Evolutionary conservation across 2,329 filamentous ascomycete genomes (phyloP).

Genomic region (Xylaria digitata): DNA sequence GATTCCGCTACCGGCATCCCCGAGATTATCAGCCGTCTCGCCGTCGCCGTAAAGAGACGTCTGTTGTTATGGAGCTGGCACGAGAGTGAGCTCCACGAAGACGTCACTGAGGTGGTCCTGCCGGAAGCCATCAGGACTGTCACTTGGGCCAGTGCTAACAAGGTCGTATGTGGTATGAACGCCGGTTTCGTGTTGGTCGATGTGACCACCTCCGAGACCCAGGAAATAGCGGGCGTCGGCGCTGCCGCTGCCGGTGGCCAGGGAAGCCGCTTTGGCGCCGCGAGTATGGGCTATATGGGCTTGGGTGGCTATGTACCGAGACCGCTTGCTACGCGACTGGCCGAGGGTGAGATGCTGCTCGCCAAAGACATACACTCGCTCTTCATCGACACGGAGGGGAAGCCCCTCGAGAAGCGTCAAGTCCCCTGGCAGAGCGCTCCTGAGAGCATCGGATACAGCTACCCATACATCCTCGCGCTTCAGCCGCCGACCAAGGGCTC

Average conservation of each 20-base stretch:
- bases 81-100: constrained; percentile 84
- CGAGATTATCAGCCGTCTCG: constrained; percentile 90
- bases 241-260: constrained; percentile 71
- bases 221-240: constrained; percentile 83
- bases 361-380: constrained; percentile 97
- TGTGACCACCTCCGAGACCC: constrained; percentile 76
- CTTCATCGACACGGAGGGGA: constrained; percentile 87
- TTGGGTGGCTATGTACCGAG: constrained; percentile 92
- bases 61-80: constrained; percentile 95
- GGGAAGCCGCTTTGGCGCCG: constrained; percentile 81
- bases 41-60: constrained; percentile 91
- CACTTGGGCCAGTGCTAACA: constrained; percentile 90
- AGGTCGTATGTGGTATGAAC: constrained; percentile 89
- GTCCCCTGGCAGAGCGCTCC: constrained; percentile 93
- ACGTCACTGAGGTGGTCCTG: constrained; percentile 81
- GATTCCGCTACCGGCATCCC: constrained; percentile 88
- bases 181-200: constrained; percentile 92
- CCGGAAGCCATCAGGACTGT: constrained; percentile 87
- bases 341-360: constrained; percentile 86
- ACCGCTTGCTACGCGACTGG: constrained; percentile 84
- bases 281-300: constrained; percentile 96
- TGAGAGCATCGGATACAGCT: constrained; percentile 93
- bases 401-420: constrained; percentile 83
- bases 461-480: constrained; percentile 91
- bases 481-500: constrained; percentile 85